Conservation (phyloP, 176 grass and related monocot genomes). For the Pontederia paniculata region DNA sequence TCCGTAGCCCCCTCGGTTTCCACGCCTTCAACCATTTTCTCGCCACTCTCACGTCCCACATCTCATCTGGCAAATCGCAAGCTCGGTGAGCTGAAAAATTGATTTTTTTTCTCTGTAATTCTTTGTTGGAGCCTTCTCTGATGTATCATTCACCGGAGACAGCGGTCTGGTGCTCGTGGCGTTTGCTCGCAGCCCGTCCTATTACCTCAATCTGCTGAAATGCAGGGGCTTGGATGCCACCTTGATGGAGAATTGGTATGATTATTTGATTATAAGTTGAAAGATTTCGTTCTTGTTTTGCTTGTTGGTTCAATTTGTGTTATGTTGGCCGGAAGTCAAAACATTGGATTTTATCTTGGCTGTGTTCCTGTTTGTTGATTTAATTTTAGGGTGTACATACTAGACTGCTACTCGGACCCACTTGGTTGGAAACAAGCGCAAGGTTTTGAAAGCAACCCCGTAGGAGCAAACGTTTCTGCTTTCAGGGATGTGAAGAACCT, state of each 20-base stretch:
- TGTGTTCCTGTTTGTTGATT: not conserved
- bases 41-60: slow-evolving; percentile 30
- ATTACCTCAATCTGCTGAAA: slow-evolving; percentile 43
- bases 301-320: not conserved
- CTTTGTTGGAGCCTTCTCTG: not conserved
- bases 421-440: slow-evolving; percentile 56
- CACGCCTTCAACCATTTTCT: slow-evolving; percentile 39
- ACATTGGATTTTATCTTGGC: too few species aligned
- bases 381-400: slow-evolving; percentile 39
- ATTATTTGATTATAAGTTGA: not conserved
- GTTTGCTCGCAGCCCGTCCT: slow-evolving; percentile 45
- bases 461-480: slow-evolving; percentile 21
- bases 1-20: slow-evolving; percentile 28
- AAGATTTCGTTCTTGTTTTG: not conserved
- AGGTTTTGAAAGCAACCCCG: slow-evolving; percentile 11
- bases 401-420: slow-evolving; percentile 86
- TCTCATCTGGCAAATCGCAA: slow-evolving; percentile 32
- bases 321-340: too few species aligned
- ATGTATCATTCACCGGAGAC: slow-evolving; percentile 1
- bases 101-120: not conserved
- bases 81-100: slow-evolving; percentile 24
- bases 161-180: slow-evolving; percentile 66
- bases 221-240: slow-evolving; percentile 31
- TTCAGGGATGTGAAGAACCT: slow-evolving; percentile 55
- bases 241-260: slow-evolving; percentile 42